Percentiles rank a stretch among this genome's conserved stretches.
phyloP scores from a whole-genome alignment of 1,139 yeast genomes.

The Candida mesenterica region DNA sequence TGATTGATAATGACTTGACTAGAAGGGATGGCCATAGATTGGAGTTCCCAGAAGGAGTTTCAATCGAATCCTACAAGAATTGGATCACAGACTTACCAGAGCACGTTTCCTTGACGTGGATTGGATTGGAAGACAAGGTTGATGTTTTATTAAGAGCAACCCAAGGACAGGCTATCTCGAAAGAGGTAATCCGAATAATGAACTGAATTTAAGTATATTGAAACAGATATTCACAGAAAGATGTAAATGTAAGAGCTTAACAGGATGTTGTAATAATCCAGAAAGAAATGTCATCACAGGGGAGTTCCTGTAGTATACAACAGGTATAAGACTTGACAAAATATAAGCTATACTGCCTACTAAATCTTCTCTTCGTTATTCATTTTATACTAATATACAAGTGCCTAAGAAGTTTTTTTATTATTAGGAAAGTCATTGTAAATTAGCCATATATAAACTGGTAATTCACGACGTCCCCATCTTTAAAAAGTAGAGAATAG shows the following conservation, averaged over 20 bases:
- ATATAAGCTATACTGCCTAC: no score
- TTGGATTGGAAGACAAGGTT: constrained; percentile 51
- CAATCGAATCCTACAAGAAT: constrained; percentile 28
- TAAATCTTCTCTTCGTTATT: not conserved
- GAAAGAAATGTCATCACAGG: no score
- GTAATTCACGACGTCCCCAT: no score
- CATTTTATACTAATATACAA: not conserved
- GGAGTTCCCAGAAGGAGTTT: constrained; percentile 48
- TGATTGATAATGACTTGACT: constrained; percentile 30
- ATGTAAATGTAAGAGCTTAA: no score
- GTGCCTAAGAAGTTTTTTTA: not conserved
- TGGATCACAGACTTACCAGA: constrained; percentile 63
- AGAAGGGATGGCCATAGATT: constrained; percentile 18
- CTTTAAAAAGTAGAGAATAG: no score
- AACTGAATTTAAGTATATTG: not conserved
- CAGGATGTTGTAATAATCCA: no score
- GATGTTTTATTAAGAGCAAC: constrained; percentile 25
- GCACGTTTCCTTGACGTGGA: constrained; percentile 62
- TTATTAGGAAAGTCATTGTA: not conserved
- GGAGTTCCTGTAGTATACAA: no score
- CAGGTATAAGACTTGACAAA: no score
- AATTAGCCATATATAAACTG: no score
- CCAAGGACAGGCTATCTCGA: constrained; percentile 19
- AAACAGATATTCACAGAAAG: no score
- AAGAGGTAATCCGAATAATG: constrained; percentile 8